Conservation (phyloP, 306 rosid genomes). For the Lathyrus sativus region DNA sequence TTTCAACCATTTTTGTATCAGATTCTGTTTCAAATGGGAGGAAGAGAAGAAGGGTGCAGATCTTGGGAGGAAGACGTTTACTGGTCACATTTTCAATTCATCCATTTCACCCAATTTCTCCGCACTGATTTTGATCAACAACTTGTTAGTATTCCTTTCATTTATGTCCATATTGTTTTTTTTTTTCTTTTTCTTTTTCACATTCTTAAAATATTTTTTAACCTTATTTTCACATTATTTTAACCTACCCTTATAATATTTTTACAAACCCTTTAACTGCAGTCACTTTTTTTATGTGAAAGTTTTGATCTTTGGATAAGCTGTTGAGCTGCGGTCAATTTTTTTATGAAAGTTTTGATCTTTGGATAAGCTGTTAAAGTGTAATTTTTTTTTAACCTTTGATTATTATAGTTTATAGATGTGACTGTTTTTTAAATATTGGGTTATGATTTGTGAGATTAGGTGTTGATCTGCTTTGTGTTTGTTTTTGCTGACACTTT, state of each 20-base stretch:
- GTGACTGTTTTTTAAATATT: not conserved
- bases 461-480: slow-evolving; percentile 8
- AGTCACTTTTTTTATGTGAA: not conserved
- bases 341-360: slow-evolving; percentile 1
- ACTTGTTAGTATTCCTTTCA: slow-evolving; percentile 47
- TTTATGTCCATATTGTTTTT: too few species aligned
- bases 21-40: not conserved
- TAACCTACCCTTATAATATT: not conserved
- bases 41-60: not conserved
- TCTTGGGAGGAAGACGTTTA: slow-evolving; percentile 64
- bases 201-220: not conserved
- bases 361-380: not conserved
- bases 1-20: slow-evolving; percentile 4
- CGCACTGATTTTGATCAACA: slow-evolving; percentile 44
- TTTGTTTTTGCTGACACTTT: not conserved
- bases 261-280: not conserved
- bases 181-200: too few species aligned
- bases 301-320: slow-evolving; percentile 10
- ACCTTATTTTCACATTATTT: not conserved
- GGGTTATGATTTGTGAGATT: not conserved
- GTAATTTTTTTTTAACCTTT: not conserved
- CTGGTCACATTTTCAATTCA: slow-evolving; percentile 62
- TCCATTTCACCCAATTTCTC: slow-evolving; percentile 55
- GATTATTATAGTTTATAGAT: not conserved
- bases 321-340: not conserved